Evolutionary conservation across 257 asterid species (phyloP).

Genomic region (Plantago elongata): DNA sequence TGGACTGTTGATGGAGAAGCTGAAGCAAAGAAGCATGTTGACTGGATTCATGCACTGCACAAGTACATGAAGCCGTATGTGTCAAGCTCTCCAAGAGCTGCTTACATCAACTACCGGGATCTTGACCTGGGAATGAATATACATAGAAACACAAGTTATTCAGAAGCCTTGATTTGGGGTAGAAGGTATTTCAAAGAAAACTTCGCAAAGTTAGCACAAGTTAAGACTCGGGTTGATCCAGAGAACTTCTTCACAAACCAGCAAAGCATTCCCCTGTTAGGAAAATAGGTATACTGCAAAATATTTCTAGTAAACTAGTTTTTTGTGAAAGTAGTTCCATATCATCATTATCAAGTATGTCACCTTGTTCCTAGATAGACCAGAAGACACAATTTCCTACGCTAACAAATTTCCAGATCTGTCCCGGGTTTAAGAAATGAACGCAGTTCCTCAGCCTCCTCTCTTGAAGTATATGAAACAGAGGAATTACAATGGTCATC

Average conservation of each 20-base stretch:
- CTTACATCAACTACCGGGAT: slow-evolving; percentile 53
- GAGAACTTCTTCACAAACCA: slow-evolving; percentile 44
- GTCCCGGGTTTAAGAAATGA: too few species aligned
- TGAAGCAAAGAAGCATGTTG: slow-evolving; percentile 24
- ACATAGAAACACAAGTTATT: slow-evolving; percentile 17
- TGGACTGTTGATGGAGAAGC: slow-evolving; percentile 25
- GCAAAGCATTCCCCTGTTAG: slow-evolving; percentile 45
- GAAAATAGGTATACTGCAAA: too few species aligned
- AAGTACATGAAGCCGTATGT: slow-evolving; percentile 39
- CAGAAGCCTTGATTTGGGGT: slow-evolving; percentile 43
- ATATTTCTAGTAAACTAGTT: slow-evolving; percentile 1
- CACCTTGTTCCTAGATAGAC: too few species aligned
- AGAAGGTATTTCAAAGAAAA: slow-evolving; percentile 43
- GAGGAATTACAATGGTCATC: too few species aligned
- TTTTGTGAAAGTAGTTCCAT: too few species aligned
- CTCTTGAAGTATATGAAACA: too few species aligned
- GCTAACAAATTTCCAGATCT: too few species aligned
- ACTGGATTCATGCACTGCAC: slow-evolving; percentile 38
- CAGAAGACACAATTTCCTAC: too few species aligned
- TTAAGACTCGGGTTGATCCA: slow-evolving; percentile 48
- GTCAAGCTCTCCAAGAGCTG: slow-evolving; percentile 41
- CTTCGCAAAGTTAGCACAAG: slow-evolving; percentile 34
- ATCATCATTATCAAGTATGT: too few species aligned
- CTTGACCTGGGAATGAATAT: slow-evolving; percentile 46
- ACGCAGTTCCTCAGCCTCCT: too few species aligned